phyloP scores from a whole-genome alignment of 257 asterid genomes.

The Cruciata laevipes region DNA sequence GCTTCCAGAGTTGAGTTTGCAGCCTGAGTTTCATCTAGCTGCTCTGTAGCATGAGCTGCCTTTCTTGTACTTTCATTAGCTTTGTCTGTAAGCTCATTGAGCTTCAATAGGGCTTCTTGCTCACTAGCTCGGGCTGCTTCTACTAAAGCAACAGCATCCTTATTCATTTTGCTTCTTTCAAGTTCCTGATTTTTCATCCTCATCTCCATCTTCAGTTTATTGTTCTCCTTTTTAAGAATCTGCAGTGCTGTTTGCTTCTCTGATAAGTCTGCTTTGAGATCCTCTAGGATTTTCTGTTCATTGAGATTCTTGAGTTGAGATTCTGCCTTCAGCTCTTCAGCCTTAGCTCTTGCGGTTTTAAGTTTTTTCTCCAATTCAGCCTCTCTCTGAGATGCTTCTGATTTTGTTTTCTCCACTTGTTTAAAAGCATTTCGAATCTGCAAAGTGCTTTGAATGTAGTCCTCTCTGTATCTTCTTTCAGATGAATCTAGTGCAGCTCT shows the following conservation, averaged over 20 bases:
- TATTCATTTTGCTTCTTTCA: conserved; percentile 26
- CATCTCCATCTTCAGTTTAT: conserved; percentile 52
- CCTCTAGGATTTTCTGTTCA: conserved; percentile 26
- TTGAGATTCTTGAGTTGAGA: conserved; percentile 19
- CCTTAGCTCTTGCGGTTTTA: conserved; percentile 31
- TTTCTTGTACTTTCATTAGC: conserved; percentile 55
- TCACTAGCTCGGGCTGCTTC: conserved; percentile 53
- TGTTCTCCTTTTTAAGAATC: conserved; percentile 44
- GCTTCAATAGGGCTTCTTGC: conserved; percentile 54
- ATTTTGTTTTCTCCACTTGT: conserved; percentile 46
- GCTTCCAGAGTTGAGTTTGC: conserved; percentile 63
- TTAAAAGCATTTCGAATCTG: conserved; percentile 60
- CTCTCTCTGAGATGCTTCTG: conserved; percentile 37
- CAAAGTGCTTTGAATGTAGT: conserved; percentile 50
- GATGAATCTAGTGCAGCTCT: conserved; percentile 61
- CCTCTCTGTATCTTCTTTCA: conserved; percentile 57
- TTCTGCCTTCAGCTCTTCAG: conserved; percentile 46
- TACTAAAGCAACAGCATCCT: conserved; percentile 38
- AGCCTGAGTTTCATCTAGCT: conserved; percentile 73
- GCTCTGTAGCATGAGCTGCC: conserved; percentile 42
- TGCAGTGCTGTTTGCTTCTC: conserved; percentile 49
- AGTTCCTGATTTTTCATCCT: conserved; percentile 34
- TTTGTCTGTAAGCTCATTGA: conserved; percentile 54
- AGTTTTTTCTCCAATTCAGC: conserved; percentile 47
- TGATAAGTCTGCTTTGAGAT: conserved; percentile 32